Evolutionary conservation across 495 filamentous ascomycete species (phyloP), one percentile per base, ranked within the genome.

Genomic region (Daldinia vernicosa): DNA sequence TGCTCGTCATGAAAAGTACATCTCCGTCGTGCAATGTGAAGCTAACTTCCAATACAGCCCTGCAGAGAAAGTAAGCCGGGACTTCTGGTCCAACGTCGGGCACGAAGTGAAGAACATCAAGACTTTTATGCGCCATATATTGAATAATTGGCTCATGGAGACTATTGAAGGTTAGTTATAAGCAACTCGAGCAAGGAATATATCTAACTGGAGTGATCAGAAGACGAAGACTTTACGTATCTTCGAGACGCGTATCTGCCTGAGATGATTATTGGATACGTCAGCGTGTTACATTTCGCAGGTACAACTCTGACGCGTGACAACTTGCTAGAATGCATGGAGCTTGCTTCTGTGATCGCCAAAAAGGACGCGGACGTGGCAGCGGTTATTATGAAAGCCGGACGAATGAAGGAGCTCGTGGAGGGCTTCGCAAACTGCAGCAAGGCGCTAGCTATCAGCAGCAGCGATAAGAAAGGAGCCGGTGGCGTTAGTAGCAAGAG

Each of bases 211-310:
- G 50, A 30, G 7, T 4, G n/a, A 33, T 4, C 33, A 82, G 79
- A 67, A 60, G 81, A 85, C 54, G 71, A 72, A 17, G 84, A 84
- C 33, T 83, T 84, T 64, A 59, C 65, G 4, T 75, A 85, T 19
- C 88, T 97, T 60, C 88, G 92, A 63, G 84, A 84, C 27, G 86
- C 86, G 4, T 96, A 94, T 78, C 81, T 98, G 32, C 94, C 94
- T 22, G 92, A 95, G 80, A 82, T 91, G 9, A 79, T 97, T 60
- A 84, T 97, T 40, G 90, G 90, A n/a, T 97, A 93, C 77, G 87
- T 90, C 77, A 89, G 84, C 71, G 87, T 89, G 19, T 79, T 96
- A 52, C 89, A 94, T 74, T 89, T 88, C 75, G 87, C 87, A 12
- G 91, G 90, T 3, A 85, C 85, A 27, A 80, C 84, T 40, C 79